Base-by-base conservation (phyloP, 768 basidiomycete genomes). In the Psilocybe subaeruginosa region DNA sequence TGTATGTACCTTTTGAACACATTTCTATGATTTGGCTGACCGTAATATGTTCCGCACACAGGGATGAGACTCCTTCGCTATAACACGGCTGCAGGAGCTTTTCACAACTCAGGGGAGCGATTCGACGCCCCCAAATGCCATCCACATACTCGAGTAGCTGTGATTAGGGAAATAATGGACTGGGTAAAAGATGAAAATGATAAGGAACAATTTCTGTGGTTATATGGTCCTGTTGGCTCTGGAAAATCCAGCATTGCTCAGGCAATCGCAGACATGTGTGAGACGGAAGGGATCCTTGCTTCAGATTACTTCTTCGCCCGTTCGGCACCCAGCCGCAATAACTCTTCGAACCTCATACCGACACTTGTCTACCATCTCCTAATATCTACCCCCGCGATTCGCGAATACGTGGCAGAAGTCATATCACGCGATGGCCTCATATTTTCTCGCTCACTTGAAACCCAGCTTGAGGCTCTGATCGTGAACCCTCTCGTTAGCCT, bases 241-340 rank as follows among this genome's bases (percentile, higher is more conserved):
- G 59, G 59, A 17, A 60, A 60, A 43, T 60, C 59, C 0, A 53
- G 51, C 19, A 60, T 55, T 11, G 59, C 46, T 0, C 52, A 48
- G 35, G 19, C 51, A 11, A 46, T 59, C 8, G 58, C 58, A 3
- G 12, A 53, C 8, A 3, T 31, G 0, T 53, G 58, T 9, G 27
- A 27, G 9, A 3, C 19, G 19, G 11, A 23, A 35, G 14, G 43
- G 0, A n/a, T 27, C 3, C 52, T 59, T 6, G 41, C 51, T 6
- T 27, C 58, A 4, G 41, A 43, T 35, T 59, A 46, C 52, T 59
- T 59, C 12, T 59, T 53, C 14, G 17, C 43, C 3, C 3, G 58
- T 8, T 17, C 17, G 4, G 51, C 27, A 31, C 8, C 31, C 2
- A 30, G 30, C 2, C 5, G 52, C 3, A 54, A 54, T 41, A 19